These are phyloP conservation scores for Verticillium longisporum DNA, from an alignment of 2,329 filamentous ascomycete genomes.

Conservation along the genomic window DNA sequence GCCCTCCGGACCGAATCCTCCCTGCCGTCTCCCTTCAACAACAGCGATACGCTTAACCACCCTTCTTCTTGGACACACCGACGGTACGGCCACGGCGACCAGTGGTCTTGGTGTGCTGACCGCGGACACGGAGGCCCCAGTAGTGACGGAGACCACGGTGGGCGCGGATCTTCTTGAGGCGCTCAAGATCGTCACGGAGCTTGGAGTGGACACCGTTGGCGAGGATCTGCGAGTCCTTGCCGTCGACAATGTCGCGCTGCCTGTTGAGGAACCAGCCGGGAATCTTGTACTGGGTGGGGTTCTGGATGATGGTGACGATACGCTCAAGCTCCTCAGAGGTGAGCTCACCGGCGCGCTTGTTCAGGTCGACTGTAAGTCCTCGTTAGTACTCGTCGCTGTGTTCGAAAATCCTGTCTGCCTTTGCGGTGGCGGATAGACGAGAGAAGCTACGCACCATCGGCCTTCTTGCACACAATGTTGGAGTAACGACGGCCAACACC, in stretches of 20 bases:
- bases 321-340: conserved; percentile 74
- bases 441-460: conserved; percentile 55
- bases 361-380: conserved; percentile 62
- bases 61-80: conserved; percentile 99
- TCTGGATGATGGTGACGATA: conserved; percentile 99
- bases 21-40: conserved; percentile 8
- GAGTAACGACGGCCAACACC: conserved; percentile 99
- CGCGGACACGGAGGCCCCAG: conserved; percentile 98
- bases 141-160: conserved; percentile 99
- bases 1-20: conserved; percentile 33
- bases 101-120: conserved; percentile 99
- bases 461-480: conserved; percentile 99
- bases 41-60: conserved; percentile 50
- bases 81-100: conserved; percentile 96
- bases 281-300: conserved; percentile 99
- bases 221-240: conserved; percentile 94
- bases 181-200: conserved; percentile 96
- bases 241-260: conserved; percentile 97
- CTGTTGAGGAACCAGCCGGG: conserved; percentile 99
- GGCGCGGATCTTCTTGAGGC: conserved; percentile 99
- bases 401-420: not conserved
- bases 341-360: conserved; percentile 98
- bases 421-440: not conserved
- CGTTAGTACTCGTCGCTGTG: not conserved
- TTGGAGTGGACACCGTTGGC: conserved; percentile 99